Evolutionary conservation across 2,329 filamentous ascomycete genomes (phyloP), one percentile per base, ranked within the genome.

Genomic region (Aspergillus novoparasiticus): DNA sequence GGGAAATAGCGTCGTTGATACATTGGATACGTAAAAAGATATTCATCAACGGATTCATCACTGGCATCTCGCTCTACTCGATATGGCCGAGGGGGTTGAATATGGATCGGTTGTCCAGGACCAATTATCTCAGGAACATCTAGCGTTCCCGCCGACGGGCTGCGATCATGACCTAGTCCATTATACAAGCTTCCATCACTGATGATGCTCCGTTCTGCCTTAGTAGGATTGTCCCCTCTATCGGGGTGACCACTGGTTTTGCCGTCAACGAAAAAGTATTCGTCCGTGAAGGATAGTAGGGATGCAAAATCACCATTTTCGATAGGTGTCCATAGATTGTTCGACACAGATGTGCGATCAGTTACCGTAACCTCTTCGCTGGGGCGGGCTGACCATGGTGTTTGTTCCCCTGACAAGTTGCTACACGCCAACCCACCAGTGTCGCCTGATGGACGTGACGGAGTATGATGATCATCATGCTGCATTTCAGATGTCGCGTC

Each of bases 231-330:
- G 32, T 73, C 64, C 10, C 69, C 74, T 21, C 65, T 45, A 55
- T 72, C 70, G 3, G 71, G 73, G 34, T 65, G 65, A 50, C 63
- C 66, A 50, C 55, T 68, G 12, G 66, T 66, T 59, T 75, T 77
- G 53, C 72, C 72, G 36, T 75, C 73, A 6, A 69, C 68, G 53
- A 70, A 61, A 53, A 71, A 75, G 58, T 70, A 75, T 56, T 74
- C 75, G 23, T 76, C 68, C 43, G 65, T 58, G 16, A 65, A 61
- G 4, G 67, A 65, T 8, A 59, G 58, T 4, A 68, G 23, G 30
- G 72, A 72, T 6, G 61, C 43, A 6, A 69, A 59, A 14, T 72
- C 60, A 8, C 71, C 68, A 45, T 67, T 69, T 6, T 72, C 72
- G 28, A 68, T 60, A 4, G 70, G 68, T 1, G 70, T 66, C 69